phyloP scores from a whole-genome alignment of 305 asterid species.

The Nicotiana rustica region DNA sequence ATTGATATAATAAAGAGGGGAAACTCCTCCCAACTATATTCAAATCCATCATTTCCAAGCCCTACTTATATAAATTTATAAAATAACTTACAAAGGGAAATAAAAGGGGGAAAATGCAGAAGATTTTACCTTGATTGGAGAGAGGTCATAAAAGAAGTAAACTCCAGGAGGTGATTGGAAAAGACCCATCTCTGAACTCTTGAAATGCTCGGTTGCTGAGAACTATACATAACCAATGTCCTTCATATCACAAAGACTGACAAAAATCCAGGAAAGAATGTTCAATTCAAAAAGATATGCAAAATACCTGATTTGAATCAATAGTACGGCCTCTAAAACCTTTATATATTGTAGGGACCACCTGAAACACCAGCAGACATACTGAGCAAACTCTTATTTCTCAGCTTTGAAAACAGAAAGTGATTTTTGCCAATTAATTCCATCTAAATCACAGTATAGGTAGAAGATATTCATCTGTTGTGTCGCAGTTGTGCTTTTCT shows the following conservation, averaged over 20 bases:
- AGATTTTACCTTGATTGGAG: constrained; percentile 82
- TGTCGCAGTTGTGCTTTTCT: neutral
- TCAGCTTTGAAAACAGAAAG: constrained; percentile 26
- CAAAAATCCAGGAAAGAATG: constrained; percentile 9
- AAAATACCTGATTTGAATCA: constrained; percentile 86
- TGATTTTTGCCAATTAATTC: constrained; percentile 17
- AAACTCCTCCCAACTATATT: neutral
- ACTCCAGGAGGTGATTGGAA: constrained; percentile 81
- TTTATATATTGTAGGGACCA: constrained; percentile 89
- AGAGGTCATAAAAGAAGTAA: constrained; percentile 91
- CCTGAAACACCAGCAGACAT: constrained; percentile 64
- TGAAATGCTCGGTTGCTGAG: constrained; percentile 96
- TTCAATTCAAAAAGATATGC: constrained; percentile 31
- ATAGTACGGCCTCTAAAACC: constrained; percentile 74
- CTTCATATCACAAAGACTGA: constrained; percentile 27
- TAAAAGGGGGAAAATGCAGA: neutral
- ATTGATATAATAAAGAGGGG: neutral
- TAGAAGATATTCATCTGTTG: constrained; percentile 20
- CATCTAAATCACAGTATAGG: neutral
- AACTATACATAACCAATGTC: constrained; percentile 60
- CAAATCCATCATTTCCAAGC: neutral
- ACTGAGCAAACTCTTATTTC: constrained; percentile 33
- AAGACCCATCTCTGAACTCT: constrained; percentile 65
- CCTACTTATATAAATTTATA: neutral
- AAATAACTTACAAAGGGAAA: neutral